Conservation (phyloP, 2,329 filamentous ascomycete genomes). For the Paecilomyces niveus region DNA sequence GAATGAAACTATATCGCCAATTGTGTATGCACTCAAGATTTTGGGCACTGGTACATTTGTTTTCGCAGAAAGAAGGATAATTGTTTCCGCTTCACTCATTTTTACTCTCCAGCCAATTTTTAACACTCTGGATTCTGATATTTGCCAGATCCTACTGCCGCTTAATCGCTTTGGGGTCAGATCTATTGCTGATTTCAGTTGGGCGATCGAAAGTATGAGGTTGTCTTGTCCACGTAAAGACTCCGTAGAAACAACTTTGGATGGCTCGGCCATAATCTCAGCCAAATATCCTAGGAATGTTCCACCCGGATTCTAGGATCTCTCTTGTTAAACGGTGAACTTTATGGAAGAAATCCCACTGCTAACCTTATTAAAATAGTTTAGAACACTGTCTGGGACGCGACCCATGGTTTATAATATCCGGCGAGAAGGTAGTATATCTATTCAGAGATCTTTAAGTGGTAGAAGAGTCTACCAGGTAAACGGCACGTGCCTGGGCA, state of each 20-base stretch:
- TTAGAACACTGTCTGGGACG: too few species aligned
- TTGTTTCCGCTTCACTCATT: neutral
- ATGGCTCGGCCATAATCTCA: neutral
- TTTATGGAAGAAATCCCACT: too few species aligned
- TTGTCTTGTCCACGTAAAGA: neutral
- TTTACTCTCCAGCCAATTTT: neutral
- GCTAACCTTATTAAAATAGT: too few species aligned
- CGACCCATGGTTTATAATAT: too few species aligned
- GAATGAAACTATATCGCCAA: neutral
- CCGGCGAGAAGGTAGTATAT: too few species aligned
- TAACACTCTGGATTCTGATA: neutral
- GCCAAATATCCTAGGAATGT: neutral
- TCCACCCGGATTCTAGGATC: neutral
- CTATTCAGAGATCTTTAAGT: too few species aligned
- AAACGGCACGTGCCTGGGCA: too few species aligned
- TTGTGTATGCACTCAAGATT: neutral
- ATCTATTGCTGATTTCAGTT: neutral
- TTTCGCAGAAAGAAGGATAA: neutral
- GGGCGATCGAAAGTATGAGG: neutral
- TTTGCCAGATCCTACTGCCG: neutral
- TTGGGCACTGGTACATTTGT: neutral
- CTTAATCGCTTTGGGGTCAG: neutral
- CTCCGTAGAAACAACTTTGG: neutral
- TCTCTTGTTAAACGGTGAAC: too few species aligned
- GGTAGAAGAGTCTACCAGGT: too few species aligned